Conservation (phyloP, 2,329 filamentous ascomycete genomes). For the Fusarium liriodendri region DNA sequence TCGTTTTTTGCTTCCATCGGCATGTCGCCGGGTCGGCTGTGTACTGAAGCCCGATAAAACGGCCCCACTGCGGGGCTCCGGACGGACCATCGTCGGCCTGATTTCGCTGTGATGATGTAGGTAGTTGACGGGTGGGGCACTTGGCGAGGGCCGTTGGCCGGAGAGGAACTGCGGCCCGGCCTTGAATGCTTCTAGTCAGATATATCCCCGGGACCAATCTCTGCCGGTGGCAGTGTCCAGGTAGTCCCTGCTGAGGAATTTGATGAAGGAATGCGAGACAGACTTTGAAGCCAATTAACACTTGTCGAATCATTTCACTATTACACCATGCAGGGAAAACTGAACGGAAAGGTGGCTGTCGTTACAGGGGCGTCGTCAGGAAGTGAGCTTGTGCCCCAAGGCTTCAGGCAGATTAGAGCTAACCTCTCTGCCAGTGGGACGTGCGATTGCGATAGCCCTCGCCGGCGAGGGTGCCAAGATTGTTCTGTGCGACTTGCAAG, state of each 20-base stretch:
- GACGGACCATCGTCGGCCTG: neutral
- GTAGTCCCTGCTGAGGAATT: neutral
- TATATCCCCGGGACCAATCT: neutral
- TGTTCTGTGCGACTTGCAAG: neutral
- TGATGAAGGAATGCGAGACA: neutral
- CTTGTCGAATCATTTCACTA: neutral
- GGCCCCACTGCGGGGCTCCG: neutral
- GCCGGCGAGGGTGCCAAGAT: neutral
- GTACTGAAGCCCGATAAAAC: neutral
- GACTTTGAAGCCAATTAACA: neutral
- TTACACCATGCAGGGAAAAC: neutral
- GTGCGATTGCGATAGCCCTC: neutral
- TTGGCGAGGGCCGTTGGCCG: neutral
- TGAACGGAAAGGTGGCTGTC: neutral
- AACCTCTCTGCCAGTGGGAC: neutral
- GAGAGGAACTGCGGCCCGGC: neutral
- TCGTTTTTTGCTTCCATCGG: neutral
- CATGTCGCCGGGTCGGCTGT: neutral
- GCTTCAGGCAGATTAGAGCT: neutral
- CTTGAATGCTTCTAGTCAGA: neutral
- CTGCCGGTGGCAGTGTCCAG: neutral
- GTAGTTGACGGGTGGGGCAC: neutral
- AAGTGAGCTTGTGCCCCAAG: neutral
- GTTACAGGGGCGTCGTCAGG: neutral
- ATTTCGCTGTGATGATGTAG: neutral